phyloP scores from a whole-genome alignment of 495 filamentous ascomycete species.

The Trichocladium uniseriatum region DNA sequence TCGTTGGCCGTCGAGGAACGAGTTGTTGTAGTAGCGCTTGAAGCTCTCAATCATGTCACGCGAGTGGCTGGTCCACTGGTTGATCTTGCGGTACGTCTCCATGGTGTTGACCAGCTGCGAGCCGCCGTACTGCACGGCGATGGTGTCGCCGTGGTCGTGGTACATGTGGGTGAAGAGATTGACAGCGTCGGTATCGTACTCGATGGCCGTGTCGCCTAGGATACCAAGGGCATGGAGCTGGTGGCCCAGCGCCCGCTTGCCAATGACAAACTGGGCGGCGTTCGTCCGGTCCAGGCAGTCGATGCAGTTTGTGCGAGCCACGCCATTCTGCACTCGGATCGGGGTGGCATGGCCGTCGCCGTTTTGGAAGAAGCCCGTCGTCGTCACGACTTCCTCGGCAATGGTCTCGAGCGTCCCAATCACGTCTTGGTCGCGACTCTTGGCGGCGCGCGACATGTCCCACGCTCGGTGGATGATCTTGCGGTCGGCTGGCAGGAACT shows the following conservation, averaged over 20 bases:
- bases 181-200: constrained; percentile 91
- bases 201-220: constrained; percentile 64
- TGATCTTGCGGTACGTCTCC: constrained; percentile 97
- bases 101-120: constrained; percentile 98
- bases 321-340: constrained; percentile 75
- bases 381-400: constrained; percentile 72
- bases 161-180: constrained; percentile 97
- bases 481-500: constrained; percentile 74
- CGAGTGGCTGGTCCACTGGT: constrained; percentile 96
- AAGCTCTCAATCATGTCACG: constrained; percentile 99
- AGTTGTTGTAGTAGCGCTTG: constrained; percentile 98
- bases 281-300: constrained; percentile 96
- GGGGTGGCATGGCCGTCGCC: constrained; percentile 56
- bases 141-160: constrained; percentile 94
- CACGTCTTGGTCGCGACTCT: constrained; percentile 90
- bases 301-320: constrained; percentile 94
- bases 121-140: constrained; percentile 94
- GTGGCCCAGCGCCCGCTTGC: constrained; percentile 86
- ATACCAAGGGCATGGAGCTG: constrained; percentile 91
- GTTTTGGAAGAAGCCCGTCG: constrained; percentile 92
- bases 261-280: constrained; percentile 94
- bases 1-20: constrained; percentile 88
- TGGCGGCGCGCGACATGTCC: constrained; percentile 96
- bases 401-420: constrained; percentile 85
- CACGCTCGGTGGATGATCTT: constrained; percentile 90